Evolutionary conservation across 2,329 filamentous ascomycete species (phyloP), one percentile per base, ranked within the genome.

Genomic region (Cercospora sesami): DNA sequence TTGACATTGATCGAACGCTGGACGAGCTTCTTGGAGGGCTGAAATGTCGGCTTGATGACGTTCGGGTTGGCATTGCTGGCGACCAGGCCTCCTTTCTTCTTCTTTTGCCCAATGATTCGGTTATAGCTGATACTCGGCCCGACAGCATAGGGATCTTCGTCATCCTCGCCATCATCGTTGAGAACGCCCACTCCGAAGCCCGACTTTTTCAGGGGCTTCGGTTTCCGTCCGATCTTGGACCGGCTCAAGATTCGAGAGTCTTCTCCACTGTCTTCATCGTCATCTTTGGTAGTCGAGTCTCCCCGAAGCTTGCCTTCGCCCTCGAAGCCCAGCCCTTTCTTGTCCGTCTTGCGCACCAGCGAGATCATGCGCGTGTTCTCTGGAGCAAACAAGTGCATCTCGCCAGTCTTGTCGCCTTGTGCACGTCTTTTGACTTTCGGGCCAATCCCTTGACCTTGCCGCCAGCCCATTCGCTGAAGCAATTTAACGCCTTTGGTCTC

Each of bases 401-500:
- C 79, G 53, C 81, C 83, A 1, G 83, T 78, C 51, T 86, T 85
- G 63, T 86, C 90, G 14, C 94, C 84, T 59, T 90, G 85, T 42
- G 93, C 92, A 76, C 84, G 85, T 60, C 95, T 87, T 64, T 89
- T 88, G 36, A 97, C 83, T 79, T 93, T 97, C 23, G 93, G 93
- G 0, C 95, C 95, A 69, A 98, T 89, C 3, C 95, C 95, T 79
- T 98, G 94, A 0, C 94, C 94, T 71, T 94, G 91, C 75, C 90
- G 91, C 95, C 95, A 99, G 16, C 94, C 95, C 94, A 99, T 98
- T 75, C 86, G 91, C 76, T 91, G 92, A 68, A 98, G 82, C 16
- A 99, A 83, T 76, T 91, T 94, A 14, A 91, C 84, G 1, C 95
- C 95, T 85, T 96, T 93, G 0, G 93, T 96, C 69, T 97, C 92